These are phyloP conservation scores for Fomitopsis betulina DNA, from an alignment of 1,284 basidiomycete genomes.

Conservation along the genomic window DNA sequence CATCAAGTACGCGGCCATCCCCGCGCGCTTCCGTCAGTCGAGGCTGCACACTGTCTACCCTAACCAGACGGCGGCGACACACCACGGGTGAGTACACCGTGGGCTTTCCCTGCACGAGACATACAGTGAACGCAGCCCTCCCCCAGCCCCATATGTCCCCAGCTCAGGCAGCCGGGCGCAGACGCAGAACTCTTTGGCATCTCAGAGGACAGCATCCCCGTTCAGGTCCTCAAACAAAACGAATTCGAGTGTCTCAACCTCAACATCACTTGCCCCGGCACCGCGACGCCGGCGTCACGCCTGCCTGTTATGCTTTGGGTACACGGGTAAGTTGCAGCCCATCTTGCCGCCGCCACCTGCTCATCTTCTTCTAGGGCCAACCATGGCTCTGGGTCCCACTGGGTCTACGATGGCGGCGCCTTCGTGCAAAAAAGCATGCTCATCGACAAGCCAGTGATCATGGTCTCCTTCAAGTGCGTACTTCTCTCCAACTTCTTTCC, in stretches of 20 bases:
- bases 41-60: constrained; percentile 53
- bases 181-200: constrained; percentile 64
- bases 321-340: constrained; percentile 49
- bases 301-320: constrained; percentile 77
- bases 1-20: constrained; percentile 71
- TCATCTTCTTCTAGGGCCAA: constrained; percentile 42
- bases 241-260: constrained; percentile 76
- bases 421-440: constrained; percentile 63
- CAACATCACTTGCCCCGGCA: constrained; percentile 69
- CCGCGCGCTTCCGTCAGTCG: constrained; percentile 70
- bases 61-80: constrained; percentile 52
- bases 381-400: constrained; percentile 66
- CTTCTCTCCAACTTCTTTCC: constrained; percentile 1
- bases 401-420: constrained; percentile 69
- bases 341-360: constrained; percentile 9
- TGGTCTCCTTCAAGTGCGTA: constrained; percentile 73
- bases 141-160: constrained; percentile 72
- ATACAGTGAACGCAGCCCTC: background rate
- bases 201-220: constrained; percentile 46
- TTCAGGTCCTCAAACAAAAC: constrained; percentile 54
- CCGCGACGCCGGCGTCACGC: constrained; percentile 42
- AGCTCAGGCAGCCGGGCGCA: constrained; percentile 40
- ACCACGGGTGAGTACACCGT: constrained; percentile 46
- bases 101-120: constrained; percentile 10
- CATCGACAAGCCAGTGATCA: constrained; percentile 56